Evolutionary conservation across 2,329 filamentous ascomycete species (phyloP).

Genomic region (Atkinsonella texensis): DNA sequence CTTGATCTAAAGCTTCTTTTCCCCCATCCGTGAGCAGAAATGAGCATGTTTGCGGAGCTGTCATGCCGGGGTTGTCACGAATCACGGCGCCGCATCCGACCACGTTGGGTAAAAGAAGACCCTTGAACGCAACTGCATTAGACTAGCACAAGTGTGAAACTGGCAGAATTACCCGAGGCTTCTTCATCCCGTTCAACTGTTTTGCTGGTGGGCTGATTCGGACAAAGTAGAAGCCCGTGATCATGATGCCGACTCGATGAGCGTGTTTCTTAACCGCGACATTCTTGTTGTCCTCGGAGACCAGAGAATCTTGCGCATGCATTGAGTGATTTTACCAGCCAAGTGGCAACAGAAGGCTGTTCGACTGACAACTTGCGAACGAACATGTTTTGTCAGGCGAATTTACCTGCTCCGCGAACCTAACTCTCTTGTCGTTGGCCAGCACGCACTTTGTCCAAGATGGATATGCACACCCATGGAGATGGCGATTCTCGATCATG

Average conservation of each 20-base stretch:
- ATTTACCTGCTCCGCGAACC: too few species aligned
- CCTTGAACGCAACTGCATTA: background rate
- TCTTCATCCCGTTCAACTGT: too few species aligned
- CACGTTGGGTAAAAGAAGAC: background rate
- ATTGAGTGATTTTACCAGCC: background rate
- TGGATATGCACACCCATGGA: slow-evolving; percentile 14
- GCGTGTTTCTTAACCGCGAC: background rate
- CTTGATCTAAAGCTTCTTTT: background rate
- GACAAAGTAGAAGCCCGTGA: background rate
- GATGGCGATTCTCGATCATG: slow-evolving; percentile 14
- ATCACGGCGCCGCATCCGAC: background rate
- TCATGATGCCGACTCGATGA: background rate
- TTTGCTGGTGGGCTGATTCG: background rate
- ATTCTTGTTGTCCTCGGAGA: background rate
- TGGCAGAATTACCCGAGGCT: too few species aligned
- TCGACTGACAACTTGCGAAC: background rate
- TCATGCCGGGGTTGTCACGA: background rate
- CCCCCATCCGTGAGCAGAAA: slow-evolving; percentile 18
- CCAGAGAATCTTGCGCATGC: background rate
- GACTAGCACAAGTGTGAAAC: background rate
- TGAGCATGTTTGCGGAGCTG: slow-evolving; percentile 23
- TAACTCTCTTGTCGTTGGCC: background rate
- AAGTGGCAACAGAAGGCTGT: background rate
- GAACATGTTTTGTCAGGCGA: too few species aligned
- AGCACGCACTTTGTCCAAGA: slow-evolving; percentile 3